These are phyloP conservation scores for Schrenkiella parvula DNA, from an alignment of 345 rosid genomes.

Conservation along the genomic window DNA sequence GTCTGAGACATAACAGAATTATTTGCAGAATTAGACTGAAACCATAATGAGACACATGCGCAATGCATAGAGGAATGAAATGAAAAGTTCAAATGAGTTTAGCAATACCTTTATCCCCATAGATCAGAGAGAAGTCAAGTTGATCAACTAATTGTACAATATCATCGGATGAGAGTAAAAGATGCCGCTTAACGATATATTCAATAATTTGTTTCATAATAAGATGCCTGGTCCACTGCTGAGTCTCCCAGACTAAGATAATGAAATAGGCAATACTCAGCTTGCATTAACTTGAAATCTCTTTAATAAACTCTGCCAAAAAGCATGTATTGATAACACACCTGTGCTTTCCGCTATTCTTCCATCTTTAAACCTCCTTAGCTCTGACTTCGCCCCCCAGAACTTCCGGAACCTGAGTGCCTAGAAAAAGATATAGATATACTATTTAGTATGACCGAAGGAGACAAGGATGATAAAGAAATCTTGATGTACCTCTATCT, in stretches of 20 bases:
- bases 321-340: constrained; percentile 32
- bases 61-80: background rate
- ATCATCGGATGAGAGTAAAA: constrained; percentile 49
- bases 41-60: background rate
- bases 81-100: background rate
- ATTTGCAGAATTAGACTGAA: background rate
- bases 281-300: constrained; percentile 14
- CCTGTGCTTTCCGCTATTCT: constrained; percentile 93
- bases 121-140: constrained; percentile 78
- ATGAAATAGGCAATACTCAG: constrained; percentile 15
- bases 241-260: constrained; percentile 72
- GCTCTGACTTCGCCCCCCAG: constrained; percentile 93
- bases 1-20: constrained; percentile 42
- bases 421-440: constrained; percentile 33
- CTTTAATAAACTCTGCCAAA: background rate
- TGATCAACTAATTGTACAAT: constrained; percentile 72
- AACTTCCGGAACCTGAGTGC: constrained; percentile 67
- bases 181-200: constrained; percentile 57
- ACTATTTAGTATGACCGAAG: background rate
- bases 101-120: constrained; percentile 60
- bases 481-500: constrained; percentile 57
- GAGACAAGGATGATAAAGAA: background rate
- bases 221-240: constrained; percentile 70
- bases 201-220: constrained; percentile 71
- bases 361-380: constrained; percentile 91